phyloP scores from a whole-genome alignment of 331 rosid genomes.

The Erythrophleum ivorense region DNA sequence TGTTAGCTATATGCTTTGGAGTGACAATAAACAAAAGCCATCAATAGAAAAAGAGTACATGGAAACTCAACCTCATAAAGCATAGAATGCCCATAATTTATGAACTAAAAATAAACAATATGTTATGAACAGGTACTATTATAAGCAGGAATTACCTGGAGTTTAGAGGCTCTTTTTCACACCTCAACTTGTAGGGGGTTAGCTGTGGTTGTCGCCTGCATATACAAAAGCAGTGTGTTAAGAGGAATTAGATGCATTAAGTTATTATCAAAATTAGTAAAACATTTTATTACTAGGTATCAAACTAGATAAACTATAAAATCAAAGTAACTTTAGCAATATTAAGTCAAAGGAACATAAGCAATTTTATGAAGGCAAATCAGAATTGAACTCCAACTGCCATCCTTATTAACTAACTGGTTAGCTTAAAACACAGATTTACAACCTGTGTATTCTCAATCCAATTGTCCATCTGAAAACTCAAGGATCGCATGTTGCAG shows the following conservation, averaged over 20 bases:
- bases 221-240: constrained; percentile 33
- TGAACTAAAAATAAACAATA: constrained; percentile 15
- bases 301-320: constrained; percentile 6
- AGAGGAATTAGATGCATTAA: constrained; percentile 26
- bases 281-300: background rate
- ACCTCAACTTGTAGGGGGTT: constrained; percentile 88
- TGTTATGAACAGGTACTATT: constrained; percentile 11
- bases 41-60: background rate
- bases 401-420: constrained; percentile 11
- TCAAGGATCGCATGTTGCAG: constrained; percentile 1
- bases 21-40: constrained; percentile 28
- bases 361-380: constrained; percentile 14
- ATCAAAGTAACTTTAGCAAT: constrained; percentile 3
- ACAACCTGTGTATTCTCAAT: background rate
- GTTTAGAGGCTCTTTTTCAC: constrained; percentile 89
- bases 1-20: constrained; percentile 8
- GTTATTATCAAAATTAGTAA: background rate
- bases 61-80: background rate
- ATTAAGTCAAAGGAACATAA: constrained; percentile 11
- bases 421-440: constrained; percentile 9
- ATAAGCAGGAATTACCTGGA: constrained; percentile 61
- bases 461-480: background rate
- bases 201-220: constrained; percentile 85
- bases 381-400: constrained; percentile 14
- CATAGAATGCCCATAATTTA: background rate